Conservation (phyloP, 1,139 yeast species). For the Protomyces inundatus region DNA sequence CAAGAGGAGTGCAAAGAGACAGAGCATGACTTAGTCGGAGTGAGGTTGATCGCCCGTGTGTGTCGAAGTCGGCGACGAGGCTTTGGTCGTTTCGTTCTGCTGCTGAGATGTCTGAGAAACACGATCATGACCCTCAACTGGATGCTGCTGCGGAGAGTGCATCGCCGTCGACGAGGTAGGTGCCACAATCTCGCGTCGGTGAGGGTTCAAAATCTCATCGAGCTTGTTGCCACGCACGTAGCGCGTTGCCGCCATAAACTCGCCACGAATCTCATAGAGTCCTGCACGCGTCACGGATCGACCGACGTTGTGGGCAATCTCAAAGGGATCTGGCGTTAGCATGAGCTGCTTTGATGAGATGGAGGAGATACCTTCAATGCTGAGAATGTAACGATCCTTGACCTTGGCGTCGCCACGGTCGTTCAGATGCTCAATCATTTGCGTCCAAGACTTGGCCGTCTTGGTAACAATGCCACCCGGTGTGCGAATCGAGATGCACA, state of each 20-base stretch:
- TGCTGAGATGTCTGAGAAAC: background rate
- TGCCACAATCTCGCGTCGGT: background rate
- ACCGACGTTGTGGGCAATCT: conserved; percentile 30
- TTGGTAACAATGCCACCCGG: conserved; percentile 29
- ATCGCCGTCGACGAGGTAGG: background rate
- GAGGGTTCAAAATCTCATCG: conserved; percentile 15
- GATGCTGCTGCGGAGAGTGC: background rate
- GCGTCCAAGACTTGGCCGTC: conserved; percentile 28
- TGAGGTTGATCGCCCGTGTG: no score
- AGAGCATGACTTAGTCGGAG: no score
- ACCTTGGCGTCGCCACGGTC: conserved; percentile 15
- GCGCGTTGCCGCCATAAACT: conserved; percentile 28
- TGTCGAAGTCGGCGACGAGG: no score
- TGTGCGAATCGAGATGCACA: conserved; percentile 23
- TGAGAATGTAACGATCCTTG: conserved; percentile 18
- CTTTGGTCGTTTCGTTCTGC: background rate
- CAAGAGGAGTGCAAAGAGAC: no score
- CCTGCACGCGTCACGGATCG: conserved; percentile 28
- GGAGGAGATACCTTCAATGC: conserved; percentile 14
- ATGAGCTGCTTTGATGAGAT: conserved; percentile 18
- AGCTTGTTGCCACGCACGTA: conserved; percentile 18
- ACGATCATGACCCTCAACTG: no score
- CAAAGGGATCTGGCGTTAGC: conserved; percentile 28
- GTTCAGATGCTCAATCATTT: conserved; percentile 20
- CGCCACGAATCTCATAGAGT: conserved; percentile 27